Base-by-base conservation (phyloP, 306 rosid genomes). In the Pyrus communis region DNA sequence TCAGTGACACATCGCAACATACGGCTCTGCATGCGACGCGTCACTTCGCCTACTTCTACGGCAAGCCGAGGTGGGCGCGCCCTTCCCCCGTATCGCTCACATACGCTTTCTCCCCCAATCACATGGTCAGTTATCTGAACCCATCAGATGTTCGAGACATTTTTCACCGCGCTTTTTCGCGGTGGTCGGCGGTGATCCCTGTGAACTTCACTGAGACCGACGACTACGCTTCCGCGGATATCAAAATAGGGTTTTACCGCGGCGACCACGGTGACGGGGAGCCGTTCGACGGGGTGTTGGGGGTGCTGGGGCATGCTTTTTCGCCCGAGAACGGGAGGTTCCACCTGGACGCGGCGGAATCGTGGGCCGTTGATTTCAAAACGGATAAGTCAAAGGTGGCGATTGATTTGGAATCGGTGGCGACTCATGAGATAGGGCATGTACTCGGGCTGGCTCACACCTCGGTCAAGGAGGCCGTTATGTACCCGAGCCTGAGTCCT, bases 401-500 rank as follows among this genome's bases (percentile, higher is more conserved):
- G 55, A 86, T 95, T 79, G 97, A 95, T 86, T 75, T 95, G 82
- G 99, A 95, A 78, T 95, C 99, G 14, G 99, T 95, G 69, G 97
- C 84, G 5, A 95, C 97, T 42, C 99, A 95, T 75, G 99, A 95
- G 96, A 95, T 95, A 3, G 99, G 99, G 62, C 99, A 95, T 78
- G 78, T 95, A 57, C 93, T 95, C 25, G 99, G 99, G 21, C 33
- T 95, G 80, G 98, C 87, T 31, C 99, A 95, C 77, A 46, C 97
- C 0, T 78, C 92, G 49, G 93, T 89, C 31, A 88, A 83, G 66
- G 97, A 87, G 42, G 97, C 99, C 3, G 87, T 95, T 22, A 95
- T 95, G 99, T 95, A 90, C 78, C 98, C 99, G 19, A 90, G 90
- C 58, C 51, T 95, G 70, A 88, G 88, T 45, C 99, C 99, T 0